These are phyloP conservation scores for Starmerella vitae DNA, from an alignment of 805 yeast genomes.

Conservation along the genomic window DNA sequence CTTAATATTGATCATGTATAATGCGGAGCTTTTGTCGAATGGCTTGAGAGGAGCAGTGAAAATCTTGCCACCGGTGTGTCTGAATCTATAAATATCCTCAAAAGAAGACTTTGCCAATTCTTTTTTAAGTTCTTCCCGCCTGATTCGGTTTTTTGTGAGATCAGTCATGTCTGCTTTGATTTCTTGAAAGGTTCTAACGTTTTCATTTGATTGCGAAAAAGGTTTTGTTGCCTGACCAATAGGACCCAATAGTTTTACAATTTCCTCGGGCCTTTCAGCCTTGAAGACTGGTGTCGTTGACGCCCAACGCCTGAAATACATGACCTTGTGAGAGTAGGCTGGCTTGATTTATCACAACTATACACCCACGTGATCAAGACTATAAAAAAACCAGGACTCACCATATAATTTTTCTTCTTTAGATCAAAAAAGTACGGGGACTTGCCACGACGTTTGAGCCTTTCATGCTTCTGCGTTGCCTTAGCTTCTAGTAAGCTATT, in stretches of 20 bases:
- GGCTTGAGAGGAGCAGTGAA: constrained; percentile 71
- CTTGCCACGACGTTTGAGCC: constrained; percentile 29
- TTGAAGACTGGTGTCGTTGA: constrained; percentile 12
- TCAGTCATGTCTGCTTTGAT: constrained; percentile 37
- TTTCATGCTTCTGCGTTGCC: constrained; percentile 28
- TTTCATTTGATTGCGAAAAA: constrained; percentile 29
- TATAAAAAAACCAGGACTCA: neutral
- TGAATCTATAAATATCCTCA: constrained; percentile 48
- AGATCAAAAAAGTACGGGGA: constrained; percentile 29
- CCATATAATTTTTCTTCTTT: constrained; percentile 15
- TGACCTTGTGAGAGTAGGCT: too few species aligned
- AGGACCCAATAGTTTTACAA: constrained; percentile 31
- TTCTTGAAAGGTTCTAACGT: constrained; percentile 29
- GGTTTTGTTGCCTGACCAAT: constrained; percentile 36
- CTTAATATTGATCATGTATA: constrained; percentile 68
- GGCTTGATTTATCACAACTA: too few species aligned
- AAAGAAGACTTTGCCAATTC: constrained; percentile 59
- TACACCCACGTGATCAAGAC: neutral
- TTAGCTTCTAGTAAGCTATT: constrained; percentile 20
- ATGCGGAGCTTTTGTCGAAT: constrained; percentile 57
- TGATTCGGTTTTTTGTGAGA: constrained; percentile 34
- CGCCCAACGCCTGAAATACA: constrained; percentile 6
- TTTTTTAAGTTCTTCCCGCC: constrained; percentile 41
- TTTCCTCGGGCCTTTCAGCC: constrained; percentile 21
- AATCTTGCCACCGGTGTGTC: constrained; percentile 71